Percentiles rank a stretch among this genome's conserved stretches.
Evolutionary conservation across 2,329 filamentous ascomycete genomes (phyloP).

Genomic region (Fusarium setosum): DNA sequence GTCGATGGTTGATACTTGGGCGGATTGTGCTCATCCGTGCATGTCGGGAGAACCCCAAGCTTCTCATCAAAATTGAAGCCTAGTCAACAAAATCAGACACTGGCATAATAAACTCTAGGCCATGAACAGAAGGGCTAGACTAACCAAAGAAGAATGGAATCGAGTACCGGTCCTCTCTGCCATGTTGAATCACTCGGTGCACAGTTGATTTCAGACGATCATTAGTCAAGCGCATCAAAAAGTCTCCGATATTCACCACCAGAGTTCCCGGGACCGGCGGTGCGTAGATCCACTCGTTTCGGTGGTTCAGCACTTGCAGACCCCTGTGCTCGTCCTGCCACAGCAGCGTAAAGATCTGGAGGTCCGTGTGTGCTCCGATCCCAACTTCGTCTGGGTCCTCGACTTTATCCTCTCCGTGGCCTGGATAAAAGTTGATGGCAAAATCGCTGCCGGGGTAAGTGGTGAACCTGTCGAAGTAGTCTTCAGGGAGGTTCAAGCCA

Average conservation of each 20-base stretch:
- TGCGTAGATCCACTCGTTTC: conserved; percentile 39
- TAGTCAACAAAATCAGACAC: background rate
- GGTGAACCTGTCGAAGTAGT: too few species aligned
- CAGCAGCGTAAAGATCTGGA: conserved; percentile 49
- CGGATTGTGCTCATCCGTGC: conserved; percentile 57
- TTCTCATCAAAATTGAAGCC: conserved; percentile 55
- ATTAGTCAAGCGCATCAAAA: conserved; percentile 40
- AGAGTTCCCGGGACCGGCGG: conserved; percentile 38
- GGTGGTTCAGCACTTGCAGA: conserved; percentile 35
- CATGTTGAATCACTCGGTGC: conserved; percentile 60
- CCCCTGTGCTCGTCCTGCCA: conserved; percentile 53
- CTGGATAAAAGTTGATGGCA: too few species aligned
- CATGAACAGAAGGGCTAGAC: too few species aligned
- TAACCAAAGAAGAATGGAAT: conserved; percentile 67
- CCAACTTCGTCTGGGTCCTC: conserved; percentile 2
- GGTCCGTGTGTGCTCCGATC: conserved; percentile 43
- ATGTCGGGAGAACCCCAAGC: conserved; percentile 60
- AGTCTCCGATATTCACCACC: conserved; percentile 44
- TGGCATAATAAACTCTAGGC: too few species aligned
- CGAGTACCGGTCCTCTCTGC: conserved; percentile 56
- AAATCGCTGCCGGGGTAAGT: too few species aligned
- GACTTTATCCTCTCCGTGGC: background rate
- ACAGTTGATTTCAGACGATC: conserved; percentile 45
- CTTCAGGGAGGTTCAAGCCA: too few species aligned
- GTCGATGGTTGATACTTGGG: conserved; percentile 63